Percentiles rank a stretch among this genome's conserved stretches.
These are phyloP conservation scores for sweet orange (Citrus sinensis) DNA, from an alignment of 345 rosid species.

Conservation along the genomic window DVS_A1.0 CM039169.1:29940501-29941000, in stretches of 20 bases:
- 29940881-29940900: conserved; percentile 56
- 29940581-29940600: not conserved
- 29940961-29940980: not conserved
- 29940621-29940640: not conserved
- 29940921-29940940: not conserved
- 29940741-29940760: not conserved
- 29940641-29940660: conserved; percentile 81
- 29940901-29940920: conserved; percentile 77
- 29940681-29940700: conserved; percentile 19
- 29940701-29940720: conserved; percentile 16
- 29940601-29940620: conserved; percentile 14
- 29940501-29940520: too few relatives aligned
- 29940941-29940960: not conserved
- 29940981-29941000: not conserved
- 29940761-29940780: conserved; percentile 1
- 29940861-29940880: conserved; percentile 25
- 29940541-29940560: not conserved
- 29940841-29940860: not conserved
- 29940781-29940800: conserved; percentile 69
- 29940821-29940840: conserved; percentile 41
- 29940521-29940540: too few relatives aligned
- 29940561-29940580: not conserved
- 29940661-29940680: conserved; percentile 69
- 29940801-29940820: conserved; percentile 62
- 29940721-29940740: conserved; percentile 14